These are phyloP conservation scores for Rhodomyrtus tomentosa DNA, from an alignment of 345 rosid species.

Conservation along the genomic window DNA sequence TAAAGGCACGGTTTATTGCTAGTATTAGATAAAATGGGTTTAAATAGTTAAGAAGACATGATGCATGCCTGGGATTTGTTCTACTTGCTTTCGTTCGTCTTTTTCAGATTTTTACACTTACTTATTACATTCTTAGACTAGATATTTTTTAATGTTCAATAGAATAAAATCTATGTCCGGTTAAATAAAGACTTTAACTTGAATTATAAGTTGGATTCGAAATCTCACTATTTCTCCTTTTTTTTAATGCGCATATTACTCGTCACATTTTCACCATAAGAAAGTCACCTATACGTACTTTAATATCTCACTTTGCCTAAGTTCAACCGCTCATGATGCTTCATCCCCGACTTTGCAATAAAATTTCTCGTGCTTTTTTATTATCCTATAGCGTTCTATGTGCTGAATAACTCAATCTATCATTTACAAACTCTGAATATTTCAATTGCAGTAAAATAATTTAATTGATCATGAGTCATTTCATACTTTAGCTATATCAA, in stretches of 20 bases:
- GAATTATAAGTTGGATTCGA: too few species aligned
- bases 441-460: background rate
- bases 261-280: background rate
- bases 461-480: background rate
- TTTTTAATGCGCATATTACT: background rate
- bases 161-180: background rate
- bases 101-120: background rate
- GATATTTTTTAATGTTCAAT: background rate
- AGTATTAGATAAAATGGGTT: background rate
- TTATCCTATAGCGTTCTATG: background rate
- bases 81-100: background rate
- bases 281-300: background rate
- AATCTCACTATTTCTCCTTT: background rate
- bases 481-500: background rate
- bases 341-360: background rate
- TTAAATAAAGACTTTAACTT: too few species aligned
- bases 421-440: background rate
- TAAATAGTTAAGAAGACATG: background rate
- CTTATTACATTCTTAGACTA: background rate
- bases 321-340: background rate
- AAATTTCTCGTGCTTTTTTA: background rate
- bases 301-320: background rate
- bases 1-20: background rate
- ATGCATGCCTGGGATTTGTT: background rate
- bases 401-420: background rate